Evolutionary conservation across 2,329 filamentous ascomycete genomes (phyloP).

Genomic region (Alternaria alternata): DNA sequence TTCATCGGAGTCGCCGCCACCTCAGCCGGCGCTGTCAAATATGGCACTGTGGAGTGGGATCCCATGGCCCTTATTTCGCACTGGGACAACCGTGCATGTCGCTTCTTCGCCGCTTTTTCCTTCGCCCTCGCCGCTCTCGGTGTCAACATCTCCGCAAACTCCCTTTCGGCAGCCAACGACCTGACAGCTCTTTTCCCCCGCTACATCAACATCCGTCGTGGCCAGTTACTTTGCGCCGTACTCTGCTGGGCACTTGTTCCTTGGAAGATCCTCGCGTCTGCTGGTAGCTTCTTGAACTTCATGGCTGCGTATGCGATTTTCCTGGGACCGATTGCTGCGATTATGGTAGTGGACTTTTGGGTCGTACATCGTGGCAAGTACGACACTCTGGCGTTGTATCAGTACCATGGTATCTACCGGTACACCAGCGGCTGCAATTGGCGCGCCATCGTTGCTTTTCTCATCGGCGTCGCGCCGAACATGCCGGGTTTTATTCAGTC

Average conservation of each 20-base stretch:
- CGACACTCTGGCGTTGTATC: slow-evolving; percentile 62
- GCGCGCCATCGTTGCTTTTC: slow-evolving; percentile 65
- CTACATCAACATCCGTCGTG: slow-evolving; percentile 62
- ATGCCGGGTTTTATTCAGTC: slow-evolving; percentile 63
- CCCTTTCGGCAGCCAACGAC: slow-evolving; percentile 63
- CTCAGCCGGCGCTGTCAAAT: slow-evolving; percentile 62
- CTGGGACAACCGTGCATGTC: slow-evolving; percentile 50
- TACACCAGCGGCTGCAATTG: slow-evolving; percentile 66
- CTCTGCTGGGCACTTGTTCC: slow-evolving; percentile 56
- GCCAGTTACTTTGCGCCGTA: slow-evolving; percentile 56
- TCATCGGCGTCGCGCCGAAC: slow-evolving; percentile 65
- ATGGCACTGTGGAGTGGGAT: slow-evolving; percentile 57
- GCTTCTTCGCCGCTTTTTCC: slow-evolving; percentile 53
- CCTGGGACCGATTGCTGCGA: slow-evolving; percentile 68
- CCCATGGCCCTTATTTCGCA: slow-evolving; percentile 52
- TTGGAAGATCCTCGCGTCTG: slow-evolving; percentile 57
- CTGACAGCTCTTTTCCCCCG: slow-evolving; percentile 61
- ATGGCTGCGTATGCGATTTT: slow-evolving; percentile 73
- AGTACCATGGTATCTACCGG: slow-evolving; percentile 58
- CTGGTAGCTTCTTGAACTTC: slow-evolving; percentile 61
- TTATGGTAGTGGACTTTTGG: slow-evolving; percentile 69
- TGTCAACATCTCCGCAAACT: slow-evolving; percentile 64
- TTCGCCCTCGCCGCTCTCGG: slow-evolving; percentile 61
- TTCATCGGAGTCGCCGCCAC: slow-evolving; percentile 68
- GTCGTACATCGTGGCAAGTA: slow-evolving; percentile 60